Evolutionary conservation across 768 basidiomycete genomes (phyloP).

Genomic region (Amanita subjunquillea): DNA sequence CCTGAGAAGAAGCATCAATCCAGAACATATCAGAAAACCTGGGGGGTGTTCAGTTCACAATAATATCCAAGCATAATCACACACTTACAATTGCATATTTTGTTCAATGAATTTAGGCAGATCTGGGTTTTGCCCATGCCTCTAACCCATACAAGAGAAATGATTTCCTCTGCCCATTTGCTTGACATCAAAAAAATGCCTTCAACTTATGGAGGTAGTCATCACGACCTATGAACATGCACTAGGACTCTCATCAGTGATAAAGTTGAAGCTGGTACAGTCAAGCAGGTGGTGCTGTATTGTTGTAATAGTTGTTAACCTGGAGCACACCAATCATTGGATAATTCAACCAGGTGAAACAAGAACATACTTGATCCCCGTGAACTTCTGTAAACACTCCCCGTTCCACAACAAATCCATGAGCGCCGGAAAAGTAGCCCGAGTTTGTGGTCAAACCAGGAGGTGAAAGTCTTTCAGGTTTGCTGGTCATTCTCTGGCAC

Average conservation of each 20-base stretch:
- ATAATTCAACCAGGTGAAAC: too few relatives aligned
- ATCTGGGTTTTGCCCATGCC: conserved; percentile 9
- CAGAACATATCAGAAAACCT: conserved; percentile 13
- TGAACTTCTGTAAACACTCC: too few relatives aligned
- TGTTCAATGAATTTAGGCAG: not conserved
- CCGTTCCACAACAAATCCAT: too few relatives aligned
- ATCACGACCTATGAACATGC: conserved; percentile 6
- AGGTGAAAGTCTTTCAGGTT: too few relatives aligned
- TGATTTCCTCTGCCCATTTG: not conserved
- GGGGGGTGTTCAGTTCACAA: not conserved
- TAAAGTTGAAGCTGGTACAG: too few relatives aligned
- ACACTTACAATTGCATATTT: not conserved
- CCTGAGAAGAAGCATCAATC: conserved; percentile 13
- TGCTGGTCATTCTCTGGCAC: too few relatives aligned
- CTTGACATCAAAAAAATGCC: conserved; percentile 3
- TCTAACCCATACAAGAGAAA: conserved; percentile 12
- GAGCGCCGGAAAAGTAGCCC: too few relatives aligned
- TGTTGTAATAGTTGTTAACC: too few relatives aligned
- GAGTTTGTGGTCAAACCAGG: too few relatives aligned
- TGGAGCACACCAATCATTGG: too few relatives aligned
- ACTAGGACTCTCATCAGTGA: not conserved
- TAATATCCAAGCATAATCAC: not conserved
- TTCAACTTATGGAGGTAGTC: conserved; percentile 6
- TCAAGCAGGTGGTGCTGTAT: too few relatives aligned
- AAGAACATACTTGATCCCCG: too few relatives aligned